Conservation (phyloP, 2,329 filamentous ascomycete species). For the Cladosporium sphaerospermum region DNA sequence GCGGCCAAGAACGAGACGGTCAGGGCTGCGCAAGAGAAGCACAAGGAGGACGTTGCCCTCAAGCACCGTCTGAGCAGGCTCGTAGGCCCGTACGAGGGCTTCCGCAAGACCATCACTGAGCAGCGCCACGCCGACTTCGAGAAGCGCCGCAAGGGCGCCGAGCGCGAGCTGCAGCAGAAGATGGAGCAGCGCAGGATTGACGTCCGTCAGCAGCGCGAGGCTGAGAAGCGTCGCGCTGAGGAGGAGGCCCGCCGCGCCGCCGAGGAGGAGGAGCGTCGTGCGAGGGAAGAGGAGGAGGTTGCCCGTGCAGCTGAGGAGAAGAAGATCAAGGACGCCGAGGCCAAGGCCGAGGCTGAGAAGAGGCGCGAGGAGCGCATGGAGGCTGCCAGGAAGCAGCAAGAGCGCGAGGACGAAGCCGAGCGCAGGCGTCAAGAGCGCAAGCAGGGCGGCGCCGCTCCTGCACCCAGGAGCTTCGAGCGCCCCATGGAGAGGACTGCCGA, state of each 20-base stretch:
- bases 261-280: conserved; percentile 80
- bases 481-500: conserved; percentile 23
- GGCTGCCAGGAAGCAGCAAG: conserved; percentile 30
- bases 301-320: conserved; percentile 72
- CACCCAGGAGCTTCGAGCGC: conserved; percentile 39
- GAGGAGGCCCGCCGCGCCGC: conserved; percentile 70
- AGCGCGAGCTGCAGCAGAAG: conserved; percentile 88
- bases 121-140: conserved; percentile 93
- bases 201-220: conserved; percentile 71
- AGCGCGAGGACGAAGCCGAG: conserved; percentile 79
- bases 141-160: conserved; percentile 82
- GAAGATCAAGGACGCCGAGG: conserved; percentile 48
- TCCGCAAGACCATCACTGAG: conserved; percentile 75
- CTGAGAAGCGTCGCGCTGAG: conserved; percentile 78
- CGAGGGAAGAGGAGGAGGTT: conserved; percentile 80
- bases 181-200: conserved; percentile 85
- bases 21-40: conserved; percentile 74
- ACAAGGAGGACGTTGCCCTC: conserved; percentile 84
- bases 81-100: conserved; percentile 75
- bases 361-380: conserved; percentile 56
- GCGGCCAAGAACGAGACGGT: conserved; percentile 70
- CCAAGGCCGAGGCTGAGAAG: conserved; percentile 55
- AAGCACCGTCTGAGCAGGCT: conserved; percentile 87
- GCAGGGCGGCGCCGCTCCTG: conserved; percentile 33
- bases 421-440: conserved; percentile 62